Evolutionary conservation across 768 basidiomycete genomes (phyloP), one percentile per base, ranked within the genome.

Genomic region (Tulasnella sp.): DNA sequence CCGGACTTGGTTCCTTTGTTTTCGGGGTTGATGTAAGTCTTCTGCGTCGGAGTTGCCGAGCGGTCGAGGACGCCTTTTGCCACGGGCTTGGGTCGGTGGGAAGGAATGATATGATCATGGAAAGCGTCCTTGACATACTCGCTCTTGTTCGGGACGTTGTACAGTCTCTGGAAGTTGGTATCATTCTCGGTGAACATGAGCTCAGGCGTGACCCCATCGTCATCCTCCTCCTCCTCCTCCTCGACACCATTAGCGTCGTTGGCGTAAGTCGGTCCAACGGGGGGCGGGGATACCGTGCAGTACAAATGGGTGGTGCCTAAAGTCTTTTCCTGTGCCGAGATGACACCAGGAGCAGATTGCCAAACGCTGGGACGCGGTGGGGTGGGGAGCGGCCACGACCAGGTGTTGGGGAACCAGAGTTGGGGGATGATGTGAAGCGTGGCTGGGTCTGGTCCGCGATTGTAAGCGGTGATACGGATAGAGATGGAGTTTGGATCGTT

Each of bases 131-230:
- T 99, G 77, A 92, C 91, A 77, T 89, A 95, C 2, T 86, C 85
- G 0, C 89, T 88, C 67, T 86, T 83, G 82, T 99, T 99, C 75
- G 88, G 83, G 7, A 92, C 95, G 26, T 89, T 90, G 79, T 98
- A 99, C 32, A 99, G 84, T 69, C 97, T 87, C 78, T 85, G 85
- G 79, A 90, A 96, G 83, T 99, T 99, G 74, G 96, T 97, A 78
- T 98, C 92, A 80, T 98, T 99, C 77, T 98, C 96, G 16, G 95
- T 95, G 80, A 99, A 99, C 19, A 98, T 80, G 40, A 99, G 83
- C 9, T 92, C 88, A 0, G 97, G 95, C 52, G 90, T 87, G 22
- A 94, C 85, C 36, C 86, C 84, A 52, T 90, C 90, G 40, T 84
- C 83, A 75, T 90, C 86, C 14, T 70, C 67, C 26, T 84, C 84